Evolutionary conservation across 2,329 filamentous ascomycete species (phyloP).

Genomic region (Scedosporium aurantiacum): DNA sequence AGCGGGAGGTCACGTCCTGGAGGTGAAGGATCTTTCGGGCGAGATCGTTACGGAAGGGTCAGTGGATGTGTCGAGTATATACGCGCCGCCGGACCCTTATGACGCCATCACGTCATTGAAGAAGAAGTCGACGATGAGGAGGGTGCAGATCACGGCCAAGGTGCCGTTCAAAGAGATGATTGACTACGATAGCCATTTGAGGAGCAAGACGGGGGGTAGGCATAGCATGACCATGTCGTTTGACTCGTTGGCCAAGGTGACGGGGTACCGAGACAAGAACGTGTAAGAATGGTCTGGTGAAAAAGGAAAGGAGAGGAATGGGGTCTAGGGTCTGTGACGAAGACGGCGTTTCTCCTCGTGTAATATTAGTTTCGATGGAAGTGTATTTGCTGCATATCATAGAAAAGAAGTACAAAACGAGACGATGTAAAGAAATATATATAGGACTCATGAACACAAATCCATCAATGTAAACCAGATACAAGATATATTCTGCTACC

Average conservation of each 20-base stretch:
- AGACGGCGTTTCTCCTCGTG: too few relatives aligned
- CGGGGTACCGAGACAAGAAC: slow-evolving; percentile 41
- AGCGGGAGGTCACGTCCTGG: slow-evolving; percentile 61
- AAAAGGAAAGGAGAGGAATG: too few relatives aligned
- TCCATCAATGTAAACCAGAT: too few relatives aligned
- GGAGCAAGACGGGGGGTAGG: slow-evolving; percentile 78
- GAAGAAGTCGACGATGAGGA: slow-evolving; percentile 36
- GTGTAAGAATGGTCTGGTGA: slow-evolving; percentile 17
- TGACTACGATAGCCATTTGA: slow-evolving; percentile 78
- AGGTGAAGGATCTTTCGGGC: slow-evolving; percentile 46
- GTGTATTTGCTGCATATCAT: too few relatives aligned
- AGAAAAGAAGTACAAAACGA: too few relatives aligned
- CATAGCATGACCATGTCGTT: slow-evolving; percentile 49
- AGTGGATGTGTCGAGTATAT: slow-evolving; percentile 67
- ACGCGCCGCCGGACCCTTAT: slow-evolving; percentile 79
- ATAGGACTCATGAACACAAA: too few relatives aligned
- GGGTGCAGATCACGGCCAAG: slow-evolving; percentile 63
- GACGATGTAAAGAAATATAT: too few relatives aligned
- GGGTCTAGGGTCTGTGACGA: too few relatives aligned
- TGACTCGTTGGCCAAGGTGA: slow-evolving; percentile 45
- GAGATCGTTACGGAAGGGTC: slow-evolving; percentile 6
- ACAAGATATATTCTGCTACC: too few relatives aligned
- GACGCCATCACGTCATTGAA: slow-evolving; percentile 47
- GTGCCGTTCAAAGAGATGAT: slow-evolving; percentile 96
- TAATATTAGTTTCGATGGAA: too few relatives aligned